Conservation (phyloP, 2,329 filamentous ascomycete genomes). For the Aspergillus sp. region DNA sequence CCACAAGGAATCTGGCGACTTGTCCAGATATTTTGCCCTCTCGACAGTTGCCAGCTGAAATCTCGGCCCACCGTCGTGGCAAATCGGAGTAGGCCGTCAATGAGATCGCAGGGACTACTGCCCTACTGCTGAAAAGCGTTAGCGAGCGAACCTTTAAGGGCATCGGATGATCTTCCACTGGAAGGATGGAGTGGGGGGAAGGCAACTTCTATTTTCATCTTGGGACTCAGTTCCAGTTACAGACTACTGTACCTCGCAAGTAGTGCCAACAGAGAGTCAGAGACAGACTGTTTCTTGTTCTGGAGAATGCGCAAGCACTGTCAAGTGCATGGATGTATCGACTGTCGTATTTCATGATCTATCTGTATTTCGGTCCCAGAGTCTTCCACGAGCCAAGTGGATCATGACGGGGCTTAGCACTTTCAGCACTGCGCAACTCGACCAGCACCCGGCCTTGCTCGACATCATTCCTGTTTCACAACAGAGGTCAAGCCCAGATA, state of each 20-base stretch:
- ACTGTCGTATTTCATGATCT: not conserved
- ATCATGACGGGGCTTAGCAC: slow-evolving; percentile 33
- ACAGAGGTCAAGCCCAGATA: not conserved
- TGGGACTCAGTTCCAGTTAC: no score
- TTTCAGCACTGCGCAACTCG: not conserved
- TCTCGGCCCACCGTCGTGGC: slow-evolving; percentile 11
- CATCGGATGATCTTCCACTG: slow-evolving; percentile 22
- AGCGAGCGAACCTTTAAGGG: slow-evolving; percentile 2
- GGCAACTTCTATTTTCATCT: not conserved
- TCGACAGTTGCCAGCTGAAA: slow-evolving; percentile 15
- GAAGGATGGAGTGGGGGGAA: slow-evolving; percentile 5
- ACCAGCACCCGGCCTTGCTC: not conserved
- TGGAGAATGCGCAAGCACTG: no score
- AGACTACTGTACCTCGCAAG: no score
- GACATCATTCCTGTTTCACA: not conserved
- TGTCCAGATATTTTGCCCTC: not conserved
- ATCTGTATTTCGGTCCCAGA: not conserved
- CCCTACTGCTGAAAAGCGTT: slow-evolving; percentile 5
- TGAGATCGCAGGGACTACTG: not conserved
- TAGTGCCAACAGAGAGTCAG: no score
- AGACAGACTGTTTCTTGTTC: no score
- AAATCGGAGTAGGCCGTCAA: slow-evolving; percentile 7
- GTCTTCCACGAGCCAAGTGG: slow-evolving; percentile 15
- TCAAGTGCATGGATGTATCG: not conserved
- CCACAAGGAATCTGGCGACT: not conserved